Conservation (phyloP, 257 asterid species). For the Nicotiana noctiflora region DNA sequence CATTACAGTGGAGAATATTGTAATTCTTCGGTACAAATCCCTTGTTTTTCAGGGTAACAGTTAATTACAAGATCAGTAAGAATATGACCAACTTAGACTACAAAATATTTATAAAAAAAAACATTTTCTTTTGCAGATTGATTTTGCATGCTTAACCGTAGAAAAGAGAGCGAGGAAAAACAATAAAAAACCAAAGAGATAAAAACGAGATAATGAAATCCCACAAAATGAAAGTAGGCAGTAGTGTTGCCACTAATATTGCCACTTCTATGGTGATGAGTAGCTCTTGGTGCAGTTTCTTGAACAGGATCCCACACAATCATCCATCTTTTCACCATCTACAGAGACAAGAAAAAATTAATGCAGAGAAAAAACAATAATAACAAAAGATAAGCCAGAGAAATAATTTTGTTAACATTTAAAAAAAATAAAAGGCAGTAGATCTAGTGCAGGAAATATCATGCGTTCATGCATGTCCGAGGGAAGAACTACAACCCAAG, state of each 20-base stretch:
- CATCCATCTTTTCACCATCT: conserved; percentile 76
- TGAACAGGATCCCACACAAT: conserved; percentile 86
- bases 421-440: no score
- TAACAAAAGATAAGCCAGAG: background rate
- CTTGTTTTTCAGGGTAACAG: background rate
- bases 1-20: background rate
- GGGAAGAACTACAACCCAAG: no score
- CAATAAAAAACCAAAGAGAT: background rate
- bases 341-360: background rate
- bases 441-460: no score
- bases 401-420: background rate
- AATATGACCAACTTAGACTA: background rate
- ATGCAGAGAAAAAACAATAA: background rate
- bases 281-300: conserved; percentile 57
- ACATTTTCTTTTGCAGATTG: background rate
- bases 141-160: background rate
- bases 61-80: background rate
- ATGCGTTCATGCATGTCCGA: no score
- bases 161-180: background rate
- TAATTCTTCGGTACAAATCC: background rate
- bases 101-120: background rate
- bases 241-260: background rate
- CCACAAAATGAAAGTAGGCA: background rate
- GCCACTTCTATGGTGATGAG: conserved; percentile 19
- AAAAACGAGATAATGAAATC: background rate